These are phyloP conservation scores for Saturnispora silvae DNA, from an alignment of 805 yeast species.

Conservation along the genomic window DNA sequence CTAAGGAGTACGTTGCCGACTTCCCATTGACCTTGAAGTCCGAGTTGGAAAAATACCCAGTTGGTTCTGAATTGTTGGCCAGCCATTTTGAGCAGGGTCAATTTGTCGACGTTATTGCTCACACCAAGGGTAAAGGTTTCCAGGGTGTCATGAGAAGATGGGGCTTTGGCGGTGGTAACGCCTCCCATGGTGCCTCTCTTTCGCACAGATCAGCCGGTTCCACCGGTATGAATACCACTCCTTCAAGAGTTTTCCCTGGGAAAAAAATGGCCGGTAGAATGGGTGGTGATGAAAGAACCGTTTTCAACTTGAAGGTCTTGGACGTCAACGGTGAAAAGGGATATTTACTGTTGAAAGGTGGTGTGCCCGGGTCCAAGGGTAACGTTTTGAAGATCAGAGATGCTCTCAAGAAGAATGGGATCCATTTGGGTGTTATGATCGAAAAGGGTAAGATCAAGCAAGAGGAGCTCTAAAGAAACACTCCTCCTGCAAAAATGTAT, in stretches of 20 bases:
- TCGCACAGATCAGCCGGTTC: slow-evolving; percentile 97
- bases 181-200: slow-evolving; percentile 90
- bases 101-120: slow-evolving; percentile 68
- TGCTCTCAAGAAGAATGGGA: slow-evolving; percentile 43
- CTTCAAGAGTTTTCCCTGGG: slow-evolving; percentile 93
- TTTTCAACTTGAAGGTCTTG: slow-evolving; percentile 64
- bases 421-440: slow-evolving; percentile 15
- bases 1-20: slow-evolving; percentile 66
- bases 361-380: slow-evolving; percentile 83
- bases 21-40: slow-evolving; percentile 61
- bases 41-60: slow-evolving; percentile 46
- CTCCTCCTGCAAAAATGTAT: too few species aligned
- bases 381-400: slow-evolving; percentile 67
- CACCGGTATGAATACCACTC: slow-evolving; percentile 89
- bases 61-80: slow-evolving; percentile 72
- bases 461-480: not conserved
- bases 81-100: slow-evolving; percentile 80
- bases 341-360: slow-evolving; percentile 75
- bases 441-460: slow-evolving; percentile 4
- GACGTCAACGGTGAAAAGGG: slow-evolving; percentile 77
- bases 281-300: slow-evolving; percentile 72
- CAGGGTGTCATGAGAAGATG: slow-evolving; percentile 97
- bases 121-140: slow-evolving; percentile 89
- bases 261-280: slow-evolving; percentile 97
- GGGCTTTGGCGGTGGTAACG: slow-evolving; percentile 79